Evolutionary conservation across 73 alveolate species (phyloP).

Genomic region (Breviolum minutum): DNA sequence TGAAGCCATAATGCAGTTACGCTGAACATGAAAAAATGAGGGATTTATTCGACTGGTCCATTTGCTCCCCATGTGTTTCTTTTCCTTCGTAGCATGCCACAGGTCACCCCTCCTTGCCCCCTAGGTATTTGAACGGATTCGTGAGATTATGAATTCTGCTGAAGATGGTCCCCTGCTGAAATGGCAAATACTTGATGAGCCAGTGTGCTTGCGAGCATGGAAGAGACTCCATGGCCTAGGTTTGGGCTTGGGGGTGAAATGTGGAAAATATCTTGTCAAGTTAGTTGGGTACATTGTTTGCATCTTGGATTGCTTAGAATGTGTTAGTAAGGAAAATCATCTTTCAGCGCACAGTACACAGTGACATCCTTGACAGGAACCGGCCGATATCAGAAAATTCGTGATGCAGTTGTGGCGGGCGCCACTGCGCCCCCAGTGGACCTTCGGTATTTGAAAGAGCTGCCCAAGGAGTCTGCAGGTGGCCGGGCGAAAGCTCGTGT

Average conservation of each 20-base stretch:
- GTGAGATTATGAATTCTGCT: not conserved
- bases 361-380: not conserved
- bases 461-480: too few species aligned
- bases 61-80: not conserved
- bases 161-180: not conserved
- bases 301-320: too few species aligned
- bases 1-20: too few species aligned
- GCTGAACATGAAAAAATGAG: not conserved
- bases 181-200: not conserved
- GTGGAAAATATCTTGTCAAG: too few species aligned
- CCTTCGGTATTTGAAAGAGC: not conserved
- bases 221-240: not conserved
- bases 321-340: too few species aligned
- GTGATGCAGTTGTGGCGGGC: not conserved
- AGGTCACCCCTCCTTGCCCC: not conserved
- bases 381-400: not conserved
- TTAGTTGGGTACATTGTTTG: too few species aligned
- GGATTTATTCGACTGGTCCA: not conserved
- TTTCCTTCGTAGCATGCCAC: too few species aligned
- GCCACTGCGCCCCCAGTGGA: not conserved
- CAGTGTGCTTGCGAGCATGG: slow-evolving; percentile 13
- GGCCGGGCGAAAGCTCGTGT: not conserved
- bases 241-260: too few species aligned
- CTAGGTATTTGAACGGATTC: not conserved
- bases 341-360: not conserved